Base-by-base conservation (phyloP, 768 basidiomycete species). In the Russula olivacea region DNA sequence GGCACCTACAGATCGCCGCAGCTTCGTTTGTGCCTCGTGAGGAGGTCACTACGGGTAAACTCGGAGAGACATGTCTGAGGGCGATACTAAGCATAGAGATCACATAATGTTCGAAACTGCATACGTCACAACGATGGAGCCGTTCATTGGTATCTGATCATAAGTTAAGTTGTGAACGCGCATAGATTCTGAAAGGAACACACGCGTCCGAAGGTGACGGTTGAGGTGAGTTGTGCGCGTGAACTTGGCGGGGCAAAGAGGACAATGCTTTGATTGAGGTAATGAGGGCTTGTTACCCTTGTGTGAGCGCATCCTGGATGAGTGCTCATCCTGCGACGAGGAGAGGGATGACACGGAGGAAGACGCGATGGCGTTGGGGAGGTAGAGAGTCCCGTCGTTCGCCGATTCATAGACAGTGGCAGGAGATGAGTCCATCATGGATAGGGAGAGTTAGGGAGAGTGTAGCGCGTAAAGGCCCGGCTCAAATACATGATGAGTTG, bases 151-250 rank as follows among this genome's bases (percentile, higher is more conserved):
- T 84, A 69, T 86, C 85, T 85, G 69, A 30, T 49, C 28, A 64
- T 6, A 58, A 17, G 34, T 61, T n/a, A 57, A 34, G 21, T 55
- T 7, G 41, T 8, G 52, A n/a, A 41, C 36, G 50, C 21, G 19
- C 61, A 53, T 14, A 36, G n/a, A 19, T 52, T 28, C 36, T 9
- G 34, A 23, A 55, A 34, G 34, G 41, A 28, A 75, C 83, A 52
- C 69, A 85, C 85, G 85, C 64, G 85, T 84, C 45, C 83, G 83
- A 49, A 86, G 71, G 68, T 86, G 85, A 34, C 85, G 78, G 69
- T 85, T 85, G 63, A 87, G 78, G 71, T 87, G 85, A 0, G 85
- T 86, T 0, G 83, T 85, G 45, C 84, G 78, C 8, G 84, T 86
- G 70, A 86, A 87, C 69, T 84, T 86, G 2, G 85, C 85, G 1